Base-by-base conservation (phyloP, 805 yeast species). In the Zygotorulaspora florentina region DNA sequence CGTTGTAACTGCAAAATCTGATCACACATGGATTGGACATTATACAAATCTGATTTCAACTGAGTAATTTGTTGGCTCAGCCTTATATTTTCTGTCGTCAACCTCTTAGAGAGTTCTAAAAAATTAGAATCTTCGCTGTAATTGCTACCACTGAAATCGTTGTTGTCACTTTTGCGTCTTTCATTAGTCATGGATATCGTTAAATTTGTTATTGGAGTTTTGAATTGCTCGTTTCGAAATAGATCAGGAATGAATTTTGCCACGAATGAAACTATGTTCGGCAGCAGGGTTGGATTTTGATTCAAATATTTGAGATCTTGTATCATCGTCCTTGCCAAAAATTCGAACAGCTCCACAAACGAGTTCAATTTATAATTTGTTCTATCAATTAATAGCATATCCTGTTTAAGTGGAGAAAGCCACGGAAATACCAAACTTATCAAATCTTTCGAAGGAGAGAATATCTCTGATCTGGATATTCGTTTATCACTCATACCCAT, bases 291-390 rank as follows among this genome's bases (percentile, higher is more conserved):
- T 15, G 59, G 50, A 40, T 57, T 53, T 31, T 56, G 52, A 41
- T 55, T 61, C 18, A 63, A 43, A 39, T 48, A 61, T 30, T 55
- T 54, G 26, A 65, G 38, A 50, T 65, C 69, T 44, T 65, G 69
- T 8, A 65, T 48, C 4, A 61, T 48, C 3, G 58, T 49, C 17
- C 47, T 54, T 2, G 59, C 68, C 43, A 65, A 47, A 40, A 59
- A 65, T 38, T 65, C 62, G 35, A 65, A 65, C 34, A 65, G 42
- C 48, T 65, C 69, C 36, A 58, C 54, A 13, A 65, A 47, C 2
- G 68, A 61, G 43, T 59, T 58, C 36, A 65, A 39, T 40, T 57
- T 57, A 48, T 65, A 65, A 43, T 64, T 65, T 5, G 66, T 58
- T 38, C 66, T 55, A 43, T 63, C 68, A 9, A 52, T 43, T 6